Conservation (phyloP, 2,329 filamentous ascomycete genomes). For the Verticillium isaacii region DNA sequence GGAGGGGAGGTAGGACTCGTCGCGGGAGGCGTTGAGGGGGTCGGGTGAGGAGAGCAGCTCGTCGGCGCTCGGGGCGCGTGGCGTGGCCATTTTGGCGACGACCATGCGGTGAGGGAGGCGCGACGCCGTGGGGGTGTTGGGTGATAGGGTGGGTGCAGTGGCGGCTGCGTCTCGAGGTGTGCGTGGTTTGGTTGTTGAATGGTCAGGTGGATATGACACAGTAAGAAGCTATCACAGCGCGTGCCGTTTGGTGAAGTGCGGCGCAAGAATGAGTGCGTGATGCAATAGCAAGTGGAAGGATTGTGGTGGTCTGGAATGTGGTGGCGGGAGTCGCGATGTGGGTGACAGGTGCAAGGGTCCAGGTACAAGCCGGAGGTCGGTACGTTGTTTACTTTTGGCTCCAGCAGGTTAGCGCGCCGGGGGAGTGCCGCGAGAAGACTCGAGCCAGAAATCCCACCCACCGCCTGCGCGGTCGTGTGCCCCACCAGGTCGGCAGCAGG, state of each 20-base stretch:
- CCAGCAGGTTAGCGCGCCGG: not conserved
- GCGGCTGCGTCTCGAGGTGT: not conserved
- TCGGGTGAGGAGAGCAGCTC: constrained; percentile 47
- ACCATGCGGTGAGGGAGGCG: not conserved
- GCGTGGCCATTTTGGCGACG: constrained; percentile 27
- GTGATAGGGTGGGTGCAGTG: not conserved
- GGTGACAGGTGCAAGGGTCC: not conserved
- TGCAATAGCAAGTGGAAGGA: not conserved
- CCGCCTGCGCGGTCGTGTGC: not conserved
- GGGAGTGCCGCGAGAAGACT: not conserved
- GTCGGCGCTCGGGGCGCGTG: constrained; percentile 20
- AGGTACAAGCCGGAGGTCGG: not conserved
- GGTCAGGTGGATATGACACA: not conserved
- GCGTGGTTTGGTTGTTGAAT: not conserved
- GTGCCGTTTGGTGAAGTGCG: not conserved
- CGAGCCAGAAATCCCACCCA: not conserved
- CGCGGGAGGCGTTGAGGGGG: constrained; percentile 38
- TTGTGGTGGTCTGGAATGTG: not conserved
- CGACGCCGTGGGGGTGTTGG: not conserved
- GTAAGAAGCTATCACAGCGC: not conserved
- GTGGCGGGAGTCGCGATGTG: not conserved
- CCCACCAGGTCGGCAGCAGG: not conserved
- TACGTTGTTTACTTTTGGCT: not conserved
- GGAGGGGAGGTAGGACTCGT: constrained; percentile 26
- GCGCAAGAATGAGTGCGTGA: not conserved